phyloP scores from a whole-genome alignment of 2,329 filamentous ascomycete genomes.

The Trichoderma atrobrunneum region DNA sequence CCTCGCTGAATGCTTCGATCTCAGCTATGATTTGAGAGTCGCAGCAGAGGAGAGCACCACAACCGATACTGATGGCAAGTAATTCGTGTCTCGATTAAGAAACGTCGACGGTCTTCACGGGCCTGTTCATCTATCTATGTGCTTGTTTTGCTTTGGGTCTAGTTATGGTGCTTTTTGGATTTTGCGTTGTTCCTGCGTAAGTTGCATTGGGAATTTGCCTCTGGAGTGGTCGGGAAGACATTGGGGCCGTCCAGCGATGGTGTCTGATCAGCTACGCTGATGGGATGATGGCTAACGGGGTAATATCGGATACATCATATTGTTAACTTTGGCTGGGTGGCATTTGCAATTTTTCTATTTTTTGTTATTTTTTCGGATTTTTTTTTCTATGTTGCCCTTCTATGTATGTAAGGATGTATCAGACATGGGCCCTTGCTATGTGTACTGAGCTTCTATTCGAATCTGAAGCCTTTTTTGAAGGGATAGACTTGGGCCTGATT shows the following conservation, averaged over 20 bases:
- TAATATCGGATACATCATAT: background rate
- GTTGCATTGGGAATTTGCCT: background rate
- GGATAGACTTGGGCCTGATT: slow-evolving; percentile 51
- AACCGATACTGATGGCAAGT: background rate
- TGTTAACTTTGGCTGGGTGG: background rate
- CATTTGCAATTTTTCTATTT: background rate
- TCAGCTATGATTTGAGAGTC: slow-evolving; percentile 71
- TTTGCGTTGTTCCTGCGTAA: background rate
- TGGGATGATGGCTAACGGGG: slow-evolving; percentile 6
- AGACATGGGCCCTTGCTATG: background rate
- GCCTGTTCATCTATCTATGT: background rate
- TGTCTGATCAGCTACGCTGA: slow-evolving; percentile 21
- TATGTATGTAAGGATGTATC: background rate
- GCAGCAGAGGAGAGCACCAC: slow-evolving; percentile 47
- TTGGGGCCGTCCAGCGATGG: slow-evolving; percentile 27
- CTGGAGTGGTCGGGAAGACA: slow-evolving; percentile 21
- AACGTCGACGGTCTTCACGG: background rate
- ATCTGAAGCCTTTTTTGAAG: slow-evolving; percentile 43
- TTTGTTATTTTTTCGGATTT: background rate
- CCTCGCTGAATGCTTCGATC: slow-evolving; percentile 87
- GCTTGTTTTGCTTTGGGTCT: background rate
- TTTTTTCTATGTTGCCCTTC: background rate
- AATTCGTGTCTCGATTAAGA: background rate
- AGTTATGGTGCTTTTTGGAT: background rate
- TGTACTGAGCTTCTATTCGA: background rate